These are phyloP conservation scores for Phtheirospermum japonicum DNA, from an alignment of 257 asterid genomes.

Conservation along the genomic window DNA sequence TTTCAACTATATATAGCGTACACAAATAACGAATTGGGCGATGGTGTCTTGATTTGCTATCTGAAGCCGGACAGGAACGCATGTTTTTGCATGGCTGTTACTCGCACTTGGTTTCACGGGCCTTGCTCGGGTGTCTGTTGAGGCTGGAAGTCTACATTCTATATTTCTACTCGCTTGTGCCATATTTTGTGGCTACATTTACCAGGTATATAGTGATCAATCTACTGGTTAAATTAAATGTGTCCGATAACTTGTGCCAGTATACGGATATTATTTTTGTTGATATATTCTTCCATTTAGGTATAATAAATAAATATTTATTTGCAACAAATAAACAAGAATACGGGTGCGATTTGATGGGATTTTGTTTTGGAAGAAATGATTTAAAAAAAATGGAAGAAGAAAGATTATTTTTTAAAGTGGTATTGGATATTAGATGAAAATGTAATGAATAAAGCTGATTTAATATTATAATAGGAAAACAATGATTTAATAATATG, in stretches of 20 bases:
- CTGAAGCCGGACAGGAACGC: conserved; percentile 76
- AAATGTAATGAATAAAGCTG: too few relatives aligned
- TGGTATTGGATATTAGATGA: too few relatives aligned
- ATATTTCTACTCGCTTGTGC: conserved; percentile 55
- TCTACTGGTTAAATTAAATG: not conserved
- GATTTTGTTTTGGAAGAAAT: too few relatives aligned
- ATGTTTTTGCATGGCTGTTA: conserved; percentile 51
- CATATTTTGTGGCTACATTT: conserved; percentile 72
- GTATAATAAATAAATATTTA: too few relatives aligned
- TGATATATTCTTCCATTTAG: too few relatives aligned
- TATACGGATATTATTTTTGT: too few relatives aligned
- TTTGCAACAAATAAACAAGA: too few relatives aligned
- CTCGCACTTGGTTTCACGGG: conserved; percentile 75
- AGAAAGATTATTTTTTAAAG: too few relatives aligned
- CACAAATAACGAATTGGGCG: conserved; percentile 8
- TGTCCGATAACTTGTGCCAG: not conserved
- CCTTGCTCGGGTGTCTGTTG: conserved; percentile 56
- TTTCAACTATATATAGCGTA: conserved; percentile 3
- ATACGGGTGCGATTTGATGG: too few relatives aligned
- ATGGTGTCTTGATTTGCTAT: conserved; percentile 24
- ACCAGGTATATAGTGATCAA: conserved; percentile 51
- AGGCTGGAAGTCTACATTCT: conserved; percentile 59
- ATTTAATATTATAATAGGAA: too few relatives aligned
- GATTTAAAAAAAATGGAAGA: too few relatives aligned
- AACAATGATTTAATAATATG: too few relatives aligned